Base-by-base conservation (phyloP, 1,284 basidiomycete genomes). In the Ustilago crameri region DNA sequence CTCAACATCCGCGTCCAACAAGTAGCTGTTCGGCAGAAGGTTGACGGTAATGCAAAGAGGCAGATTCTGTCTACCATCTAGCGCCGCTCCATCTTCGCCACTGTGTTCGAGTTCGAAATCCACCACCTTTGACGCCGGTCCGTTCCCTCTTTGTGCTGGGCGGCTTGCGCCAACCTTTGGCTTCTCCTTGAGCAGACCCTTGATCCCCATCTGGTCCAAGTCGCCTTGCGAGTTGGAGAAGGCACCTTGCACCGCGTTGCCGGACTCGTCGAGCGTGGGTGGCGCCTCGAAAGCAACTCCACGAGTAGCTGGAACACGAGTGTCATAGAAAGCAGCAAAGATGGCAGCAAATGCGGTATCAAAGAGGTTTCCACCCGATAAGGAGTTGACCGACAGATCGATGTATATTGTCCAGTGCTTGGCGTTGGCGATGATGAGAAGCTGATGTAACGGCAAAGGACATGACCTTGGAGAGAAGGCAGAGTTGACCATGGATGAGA, bases 31-130 rank as follows among this genome's bases (percentile, higher is more conserved):
- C 3, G 67, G 63, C 3, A 80, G 52, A 24, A 77, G 45, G 54
- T 72, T 77, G 61, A 81, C 74, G 8, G 77, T 76, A 35, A 81
- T 61, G 49, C 77, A 79, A 20, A 81, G 69, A 7, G 79, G 79
- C 24, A 79, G 44, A n/a, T 69, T 59, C 20, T 68, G 63, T 12
- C 75, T 63, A 17, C 76, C 77, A 14, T 72, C 48, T 18, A 79
- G 32, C 2, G 34, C 38, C 5, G 50, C 48, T n/a, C 77, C 76
- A 14, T 74, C 73, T 14, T 78, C 69, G 24, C 70, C 68, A 32
- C 76, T 74, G 34, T 75, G 73, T 27, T 66, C 62, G 10, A 81
- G 60, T 38, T 77, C 74, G 48, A 79, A 81, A 41, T 81, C 79
- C 24, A 80, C 69, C 26, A 73, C 54, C 22, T 73, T 73, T 12